Percentiles rank a stretch among this genome's conserved stretches.
phyloP scores from a whole-genome alignment of 192 early-diverging fungal genomes.

The Entophlyctis helioformis region DNA sequence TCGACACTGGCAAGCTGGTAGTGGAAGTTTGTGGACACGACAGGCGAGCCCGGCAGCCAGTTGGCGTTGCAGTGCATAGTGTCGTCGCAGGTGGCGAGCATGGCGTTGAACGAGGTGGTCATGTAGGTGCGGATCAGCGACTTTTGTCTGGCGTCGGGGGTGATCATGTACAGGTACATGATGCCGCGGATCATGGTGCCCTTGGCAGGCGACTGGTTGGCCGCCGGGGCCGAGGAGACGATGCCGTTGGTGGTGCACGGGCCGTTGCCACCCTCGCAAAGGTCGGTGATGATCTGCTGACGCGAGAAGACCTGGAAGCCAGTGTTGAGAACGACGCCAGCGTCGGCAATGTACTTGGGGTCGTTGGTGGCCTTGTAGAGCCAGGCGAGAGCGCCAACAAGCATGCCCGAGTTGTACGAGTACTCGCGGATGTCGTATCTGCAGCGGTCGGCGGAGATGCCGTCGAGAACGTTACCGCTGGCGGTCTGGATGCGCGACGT shows the following conservation, averaged over 20 bases:
- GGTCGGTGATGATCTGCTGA: too few species aligned
- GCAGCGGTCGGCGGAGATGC: conserved; percentile 5
- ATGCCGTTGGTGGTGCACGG: too few species aligned
- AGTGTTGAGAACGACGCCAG: conserved; percentile 2
- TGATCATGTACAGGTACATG: conserved; percentile 3
- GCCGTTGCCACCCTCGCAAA: too few species aligned
- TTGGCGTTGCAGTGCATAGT: too few species aligned
- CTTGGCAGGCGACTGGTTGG: conserved; percentile 1
- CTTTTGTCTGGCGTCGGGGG: conserved; percentile 8
- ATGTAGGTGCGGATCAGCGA: conserved; percentile 7
- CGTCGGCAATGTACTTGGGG: conserved; percentile 7
- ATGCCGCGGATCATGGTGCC: conserved; percentile 8
- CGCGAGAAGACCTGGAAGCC: conserved; percentile 1
- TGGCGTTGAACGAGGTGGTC: conserved; percentile 7
- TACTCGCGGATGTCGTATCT: not conserved
- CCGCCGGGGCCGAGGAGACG: conserved; percentile 7
- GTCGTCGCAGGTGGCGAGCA: conserved; percentile 11
- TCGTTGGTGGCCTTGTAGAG: conserved; percentile 17
- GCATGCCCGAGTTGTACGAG: conserved; percentile 6
- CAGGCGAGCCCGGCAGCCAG: too few species aligned
- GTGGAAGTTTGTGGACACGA: too few species aligned
- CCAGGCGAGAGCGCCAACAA: conserved; percentile 10
- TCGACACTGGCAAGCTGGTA: too few species aligned
- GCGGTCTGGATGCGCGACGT: conserved; percentile 3
- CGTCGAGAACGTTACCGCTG: conserved; percentile 8